Evolutionary conservation across 371 early-diverging fungal genomes (phyloP).

Genomic region (Syncephalastrum monosporum): DNA sequence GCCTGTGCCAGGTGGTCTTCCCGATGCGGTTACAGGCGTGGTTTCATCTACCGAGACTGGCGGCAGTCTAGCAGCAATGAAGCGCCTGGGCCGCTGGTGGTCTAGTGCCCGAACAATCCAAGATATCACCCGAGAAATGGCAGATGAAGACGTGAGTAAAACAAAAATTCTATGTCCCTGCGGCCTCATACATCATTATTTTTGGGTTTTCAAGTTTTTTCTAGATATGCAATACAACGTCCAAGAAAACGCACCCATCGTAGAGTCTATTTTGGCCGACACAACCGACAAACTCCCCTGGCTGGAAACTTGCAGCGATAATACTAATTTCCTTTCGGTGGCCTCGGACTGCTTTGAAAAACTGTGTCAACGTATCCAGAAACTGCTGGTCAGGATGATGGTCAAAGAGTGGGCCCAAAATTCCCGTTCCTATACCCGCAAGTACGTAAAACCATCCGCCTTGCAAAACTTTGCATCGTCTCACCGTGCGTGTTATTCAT

Average conservation of each 20-base stretch:
- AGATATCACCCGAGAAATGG: slow-evolving; percentile 49
- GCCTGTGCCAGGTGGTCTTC: slow-evolving; percentile 51
- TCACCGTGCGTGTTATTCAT: background rate
- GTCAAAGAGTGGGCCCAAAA: slow-evolving; percentile 59
- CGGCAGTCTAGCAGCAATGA: slow-evolving; percentile 39
- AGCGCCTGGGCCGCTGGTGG: slow-evolving; percentile 53
- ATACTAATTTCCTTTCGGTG: slow-evolving; percentile 8
- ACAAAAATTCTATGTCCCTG: background rate
- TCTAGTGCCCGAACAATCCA: slow-evolving; percentile 43
- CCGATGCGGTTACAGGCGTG: slow-evolving; percentile 49
- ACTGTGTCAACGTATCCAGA: slow-evolving; percentile 47
- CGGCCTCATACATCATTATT: background rate
- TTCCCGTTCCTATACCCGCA: slow-evolving; percentile 56
- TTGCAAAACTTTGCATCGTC: background rate
- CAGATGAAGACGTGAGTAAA: slow-evolving; percentile 53
- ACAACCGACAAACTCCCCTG: no score
- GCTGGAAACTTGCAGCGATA: no score
- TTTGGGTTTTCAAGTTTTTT: slow-evolving; percentile 43
- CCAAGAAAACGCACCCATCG: background rate
- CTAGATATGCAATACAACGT: slow-evolving; percentile 54
- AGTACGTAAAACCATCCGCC: slow-evolving; percentile 34
- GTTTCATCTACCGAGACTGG: slow-evolving; percentile 36
- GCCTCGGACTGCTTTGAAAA: slow-evolving; percentile 26
- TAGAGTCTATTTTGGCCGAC: no score
- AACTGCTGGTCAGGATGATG: slow-evolving; percentile 52